Conservation (phyloP, 1,139 yeast species). For the Torulaspora globosa region DNA sequence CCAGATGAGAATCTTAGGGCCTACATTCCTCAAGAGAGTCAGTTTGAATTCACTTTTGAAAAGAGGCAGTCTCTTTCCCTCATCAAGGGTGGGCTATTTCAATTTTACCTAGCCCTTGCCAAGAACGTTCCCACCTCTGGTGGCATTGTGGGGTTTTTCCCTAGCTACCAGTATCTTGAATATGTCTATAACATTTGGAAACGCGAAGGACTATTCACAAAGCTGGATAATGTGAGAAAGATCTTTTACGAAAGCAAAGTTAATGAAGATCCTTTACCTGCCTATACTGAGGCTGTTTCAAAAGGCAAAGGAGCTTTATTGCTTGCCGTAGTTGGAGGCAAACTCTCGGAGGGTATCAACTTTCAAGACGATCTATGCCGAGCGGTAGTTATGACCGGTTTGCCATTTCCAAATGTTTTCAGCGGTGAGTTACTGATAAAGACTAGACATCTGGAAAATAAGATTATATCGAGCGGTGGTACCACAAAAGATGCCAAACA, state of each 20-base stretch:
- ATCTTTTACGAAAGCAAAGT: conserved; percentile 57
- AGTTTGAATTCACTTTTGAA: conserved; percentile 66
- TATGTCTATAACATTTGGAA: conserved; percentile 54
- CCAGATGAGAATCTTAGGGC: conserved; percentile 67
- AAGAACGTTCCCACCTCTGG: conserved; percentile 48
- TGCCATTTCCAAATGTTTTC: conserved; percentile 84
- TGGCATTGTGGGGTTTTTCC: conserved; percentile 80
- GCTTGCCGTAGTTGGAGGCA: conserved; percentile 89
- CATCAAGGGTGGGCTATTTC: conserved; percentile 50
- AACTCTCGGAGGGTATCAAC: conserved; percentile 90
- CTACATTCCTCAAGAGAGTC: conserved; percentile 45
- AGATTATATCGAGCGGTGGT: conserved; percentile 32
- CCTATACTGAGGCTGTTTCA: conserved; percentile 45
- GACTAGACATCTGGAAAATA: conserved; percentile 57
- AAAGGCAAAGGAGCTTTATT: conserved; percentile 55
- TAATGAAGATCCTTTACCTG: conserved; percentile 46
- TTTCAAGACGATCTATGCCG: conserved; percentile 83
- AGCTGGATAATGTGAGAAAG: conserved; percentile 42
- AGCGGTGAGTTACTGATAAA: conserved; percentile 82
- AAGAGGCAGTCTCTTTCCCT: conserved; percentile 49
- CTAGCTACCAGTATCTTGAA: conserved; percentile 72
- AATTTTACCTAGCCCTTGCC: conserved; percentile 44
- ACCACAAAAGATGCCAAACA: conserved; percentile 27
- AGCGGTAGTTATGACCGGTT: conserved; percentile 81
- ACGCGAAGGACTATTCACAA: conserved; percentile 35